phyloP scores from a whole-genome alignment of 2,329 filamentous ascomycete genomes.

The Aschersonia sp. region DNA sequence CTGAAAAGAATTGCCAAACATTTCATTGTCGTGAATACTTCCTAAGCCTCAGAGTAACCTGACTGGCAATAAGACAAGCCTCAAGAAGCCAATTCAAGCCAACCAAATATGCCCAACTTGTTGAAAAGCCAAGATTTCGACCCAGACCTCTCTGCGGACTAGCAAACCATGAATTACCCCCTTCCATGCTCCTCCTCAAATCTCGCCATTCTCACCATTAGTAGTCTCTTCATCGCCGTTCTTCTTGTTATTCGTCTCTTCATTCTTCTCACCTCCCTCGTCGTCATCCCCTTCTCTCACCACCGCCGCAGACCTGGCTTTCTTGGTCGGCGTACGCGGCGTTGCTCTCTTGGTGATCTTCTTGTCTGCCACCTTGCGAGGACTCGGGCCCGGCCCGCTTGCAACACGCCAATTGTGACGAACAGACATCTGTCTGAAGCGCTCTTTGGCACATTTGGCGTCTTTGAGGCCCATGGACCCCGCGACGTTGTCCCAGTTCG shows the following conservation, averaged over 20 bases:
- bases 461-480: slow-evolving; percentile 21
- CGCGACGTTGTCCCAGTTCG: slow-evolving; percentile 26
- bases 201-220: background rate
- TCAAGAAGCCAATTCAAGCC: too few relatives aligned
- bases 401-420: slow-evolving; percentile 23
- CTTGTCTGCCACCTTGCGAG: slow-evolving; percentile 15
- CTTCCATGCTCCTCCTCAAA: background rate
- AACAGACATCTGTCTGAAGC: slow-evolving; percentile 24
- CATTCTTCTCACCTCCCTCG: slow-evolving; percentile 6
- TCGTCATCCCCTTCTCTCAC: slow-evolving; percentile 6
- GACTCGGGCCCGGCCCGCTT: slow-evolving; percentile 5
- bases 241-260: slow-evolving; percentile 5
- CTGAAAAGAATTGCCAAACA: too few relatives aligned
- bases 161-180: too few relatives aligned
- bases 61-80: too few relatives aligned
- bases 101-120: too few relatives aligned
- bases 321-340: slow-evolving; percentile 15
- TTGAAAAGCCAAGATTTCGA: background rate
- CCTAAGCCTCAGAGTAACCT: too few relatives aligned
- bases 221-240: background rate
- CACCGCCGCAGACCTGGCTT: slow-evolving; percentile 8
- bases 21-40: too few relatives aligned
- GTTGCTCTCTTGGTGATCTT: slow-evolving; percentile 17
- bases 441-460: slow-evolving; percentile 25
- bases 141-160: too few relatives aligned